These are phyloP conservation scores for Aureococcus anophagefferens DNA, from an alignment of 108 stramenopile species.

Conservation along the genomic window DNA sequence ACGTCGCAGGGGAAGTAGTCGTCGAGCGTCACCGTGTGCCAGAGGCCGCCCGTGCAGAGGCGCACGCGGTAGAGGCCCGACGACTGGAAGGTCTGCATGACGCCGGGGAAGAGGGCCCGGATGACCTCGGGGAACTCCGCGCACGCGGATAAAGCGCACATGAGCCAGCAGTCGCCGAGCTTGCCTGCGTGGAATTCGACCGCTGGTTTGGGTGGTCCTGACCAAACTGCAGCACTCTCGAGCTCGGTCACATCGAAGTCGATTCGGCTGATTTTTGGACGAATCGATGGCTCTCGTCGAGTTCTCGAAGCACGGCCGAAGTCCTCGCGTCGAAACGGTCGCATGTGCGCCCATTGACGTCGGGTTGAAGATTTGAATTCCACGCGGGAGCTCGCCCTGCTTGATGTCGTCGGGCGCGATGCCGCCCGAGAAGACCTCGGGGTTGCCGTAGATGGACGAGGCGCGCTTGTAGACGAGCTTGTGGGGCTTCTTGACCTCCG, in stretches of 20 bases:
- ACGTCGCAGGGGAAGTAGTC: slow-evolving; percentile 27
- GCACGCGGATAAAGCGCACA: slow-evolving; percentile 9
- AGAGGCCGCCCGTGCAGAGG: slow-evolving; percentile 24
- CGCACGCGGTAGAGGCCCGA: slow-evolving; percentile 20
- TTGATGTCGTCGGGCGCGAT: slow-evolving; percentile 15
- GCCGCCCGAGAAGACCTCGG: slow-evolving; percentile 9
- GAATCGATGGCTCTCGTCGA: no score
- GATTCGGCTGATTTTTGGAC: no score
- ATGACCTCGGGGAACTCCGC: slow-evolving; percentile 8
- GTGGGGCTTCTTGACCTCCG: neutral
- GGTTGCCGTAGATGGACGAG: neutral
- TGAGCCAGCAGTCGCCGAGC: slow-evolving; percentile 23
- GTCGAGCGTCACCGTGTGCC: slow-evolving; percentile 23
- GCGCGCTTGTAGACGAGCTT: neutral
- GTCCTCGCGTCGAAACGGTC: no score
- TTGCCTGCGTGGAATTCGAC: no score
- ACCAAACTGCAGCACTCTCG: no score
- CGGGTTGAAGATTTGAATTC: no score
- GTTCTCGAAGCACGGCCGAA: no score
- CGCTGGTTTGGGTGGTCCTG: no score
- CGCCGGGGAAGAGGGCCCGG: slow-evolving; percentile 5
- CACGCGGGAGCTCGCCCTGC: no score
- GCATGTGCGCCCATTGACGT: no score
- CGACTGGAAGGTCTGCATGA: neutral
- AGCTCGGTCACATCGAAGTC: no score